Conservation (phyloP, 768 basidiomycete genomes). For the Boletus eberwhitei region DNA sequence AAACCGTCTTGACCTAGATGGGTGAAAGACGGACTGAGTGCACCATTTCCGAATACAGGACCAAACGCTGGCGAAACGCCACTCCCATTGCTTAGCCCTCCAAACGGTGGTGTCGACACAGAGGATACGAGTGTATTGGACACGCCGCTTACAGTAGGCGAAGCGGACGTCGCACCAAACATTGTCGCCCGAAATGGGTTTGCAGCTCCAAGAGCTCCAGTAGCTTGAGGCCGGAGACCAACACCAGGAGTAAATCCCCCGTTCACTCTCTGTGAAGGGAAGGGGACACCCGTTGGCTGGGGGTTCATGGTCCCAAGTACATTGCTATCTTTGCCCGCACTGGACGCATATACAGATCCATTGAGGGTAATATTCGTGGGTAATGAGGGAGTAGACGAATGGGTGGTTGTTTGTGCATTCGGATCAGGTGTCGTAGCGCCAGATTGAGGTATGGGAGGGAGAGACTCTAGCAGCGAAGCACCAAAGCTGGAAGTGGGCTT, state of each 20-base stretch:
- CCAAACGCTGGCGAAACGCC: slow-evolving; percentile 4
- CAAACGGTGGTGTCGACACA: slow-evolving; percentile 26
- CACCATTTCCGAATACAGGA: slow-evolving; percentile 17
- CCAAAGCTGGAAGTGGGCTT: slow-evolving; percentile 82
- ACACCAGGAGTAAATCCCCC: slow-evolving; percentile 38
- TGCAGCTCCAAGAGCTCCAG: slow-evolving; percentile 46
- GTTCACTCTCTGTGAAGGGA: slow-evolving; percentile 8
- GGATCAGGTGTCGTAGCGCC: slow-evolving; percentile 44
- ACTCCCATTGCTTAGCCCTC: slow-evolving; percentile 15
- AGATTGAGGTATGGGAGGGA: slow-evolving; percentile 72
- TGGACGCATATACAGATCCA: slow-evolving; percentile 9
- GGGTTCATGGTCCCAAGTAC: slow-evolving; percentile 30
- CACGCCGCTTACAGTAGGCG: neutral
- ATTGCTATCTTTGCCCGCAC: slow-evolving; percentile 16
- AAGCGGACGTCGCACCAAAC: slow-evolving; percentile 38
- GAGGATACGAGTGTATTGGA: slow-evolving; percentile 17
- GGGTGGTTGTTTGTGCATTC: slow-evolving; percentile 7
- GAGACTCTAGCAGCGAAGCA: slow-evolving; percentile 63
- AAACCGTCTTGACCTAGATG: slow-evolving; percentile 14
- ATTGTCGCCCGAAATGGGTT: slow-evolving; percentile 70
- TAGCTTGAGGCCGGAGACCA: slow-evolving; percentile 56
- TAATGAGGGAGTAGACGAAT: slow-evolving; percentile 25
- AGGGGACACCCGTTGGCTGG: slow-evolving; percentile 32
- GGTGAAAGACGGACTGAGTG: slow-evolving; percentile 25
- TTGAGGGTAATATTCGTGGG: slow-evolving; percentile 15